Conservation (phyloP, 2,329 filamentous ascomycete genomes). For the Ustulina deusta region DNA sequence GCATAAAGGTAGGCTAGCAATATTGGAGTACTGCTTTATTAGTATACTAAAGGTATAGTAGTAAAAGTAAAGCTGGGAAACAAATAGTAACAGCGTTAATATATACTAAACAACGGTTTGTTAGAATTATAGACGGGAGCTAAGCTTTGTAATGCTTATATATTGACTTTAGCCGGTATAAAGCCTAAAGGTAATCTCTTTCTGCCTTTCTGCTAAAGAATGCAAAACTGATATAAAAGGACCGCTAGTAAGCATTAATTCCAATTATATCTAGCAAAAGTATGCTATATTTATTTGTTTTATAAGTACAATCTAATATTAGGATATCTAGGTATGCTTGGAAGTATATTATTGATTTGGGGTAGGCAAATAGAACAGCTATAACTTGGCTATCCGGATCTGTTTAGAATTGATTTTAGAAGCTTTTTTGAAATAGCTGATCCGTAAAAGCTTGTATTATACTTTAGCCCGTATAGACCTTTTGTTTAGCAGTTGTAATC, state of each 20-base stretch:
- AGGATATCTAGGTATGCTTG: not conserved
- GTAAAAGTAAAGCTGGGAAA: not conserved
- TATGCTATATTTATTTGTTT: not conserved
- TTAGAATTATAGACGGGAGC: not conserved
- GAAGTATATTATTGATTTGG: not conserved
- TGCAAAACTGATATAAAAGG: not conserved
- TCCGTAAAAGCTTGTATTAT: not conserved
- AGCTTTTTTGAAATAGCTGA: not conserved
- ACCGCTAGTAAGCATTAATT: no score
- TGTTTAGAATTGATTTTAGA: not conserved
- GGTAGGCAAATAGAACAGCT: no score
- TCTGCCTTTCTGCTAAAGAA: not conserved
- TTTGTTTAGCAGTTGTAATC: not conserved
- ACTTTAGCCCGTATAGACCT: not conserved
- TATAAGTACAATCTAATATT: slow-evolving; percentile 5
- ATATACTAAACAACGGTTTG: not conserved
- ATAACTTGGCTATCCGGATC: not conserved
- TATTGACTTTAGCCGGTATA: not conserved
- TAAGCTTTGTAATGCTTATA: not conserved
- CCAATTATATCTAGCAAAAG: no score
- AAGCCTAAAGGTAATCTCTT: not conserved
- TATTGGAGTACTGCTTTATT: no score
- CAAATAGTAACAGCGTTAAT: not conserved
- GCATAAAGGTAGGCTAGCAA: not conserved
- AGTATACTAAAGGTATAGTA: not conserved